These are phyloP conservation scores for Metschnikowia santaceciliae DNA, from an alignment of 805 yeast genomes.

Conservation along the genomic window DNA sequence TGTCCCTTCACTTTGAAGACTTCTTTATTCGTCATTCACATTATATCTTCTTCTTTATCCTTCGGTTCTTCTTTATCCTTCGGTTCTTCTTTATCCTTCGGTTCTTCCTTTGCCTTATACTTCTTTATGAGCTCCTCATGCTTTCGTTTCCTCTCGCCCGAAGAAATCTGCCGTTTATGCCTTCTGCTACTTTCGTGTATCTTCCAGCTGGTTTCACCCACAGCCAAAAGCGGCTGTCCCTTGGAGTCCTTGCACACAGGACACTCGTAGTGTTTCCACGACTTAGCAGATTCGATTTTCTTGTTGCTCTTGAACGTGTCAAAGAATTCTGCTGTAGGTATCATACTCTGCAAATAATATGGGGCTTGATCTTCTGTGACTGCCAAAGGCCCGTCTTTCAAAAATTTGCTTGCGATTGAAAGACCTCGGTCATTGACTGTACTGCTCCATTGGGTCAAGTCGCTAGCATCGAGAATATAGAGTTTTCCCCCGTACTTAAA, in stretches of 20 bases:
- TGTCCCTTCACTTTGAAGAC: too few species aligned
- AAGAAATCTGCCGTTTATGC: constrained; percentile 53
- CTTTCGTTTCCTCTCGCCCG: constrained; percentile 48
- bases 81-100: background rate
- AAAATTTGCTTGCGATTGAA: constrained; percentile 39
- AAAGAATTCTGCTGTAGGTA: constrained; percentile 24
- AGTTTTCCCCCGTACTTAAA: constrained; percentile 60
- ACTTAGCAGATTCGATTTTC: constrained; percentile 25
- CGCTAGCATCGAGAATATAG: constrained; percentile 73
- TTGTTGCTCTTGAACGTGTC: constrained; percentile 35
- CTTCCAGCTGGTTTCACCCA: constrained; percentile 71
- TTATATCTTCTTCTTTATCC: background rate
- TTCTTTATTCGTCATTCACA: too few species aligned
- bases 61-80: constrained; percentile 4
- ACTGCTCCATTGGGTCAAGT: constrained; percentile 56
- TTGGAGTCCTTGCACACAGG: constrained; percentile 56
- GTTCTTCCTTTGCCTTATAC: constrained; percentile 13
- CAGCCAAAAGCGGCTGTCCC: constrained; percentile 54
- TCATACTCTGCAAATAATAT: constrained; percentile 18
- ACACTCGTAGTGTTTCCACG: constrained; percentile 72
- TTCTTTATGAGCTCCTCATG: constrained; percentile 42
- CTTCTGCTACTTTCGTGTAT: constrained; percentile 65
- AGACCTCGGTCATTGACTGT: constrained; percentile 56
- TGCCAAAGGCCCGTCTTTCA: constrained; percentile 24
- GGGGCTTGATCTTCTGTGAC: constrained; percentile 30